Conservation (phyloP, 768 basidiomycete genomes). For the Chiua virens region DNA sequence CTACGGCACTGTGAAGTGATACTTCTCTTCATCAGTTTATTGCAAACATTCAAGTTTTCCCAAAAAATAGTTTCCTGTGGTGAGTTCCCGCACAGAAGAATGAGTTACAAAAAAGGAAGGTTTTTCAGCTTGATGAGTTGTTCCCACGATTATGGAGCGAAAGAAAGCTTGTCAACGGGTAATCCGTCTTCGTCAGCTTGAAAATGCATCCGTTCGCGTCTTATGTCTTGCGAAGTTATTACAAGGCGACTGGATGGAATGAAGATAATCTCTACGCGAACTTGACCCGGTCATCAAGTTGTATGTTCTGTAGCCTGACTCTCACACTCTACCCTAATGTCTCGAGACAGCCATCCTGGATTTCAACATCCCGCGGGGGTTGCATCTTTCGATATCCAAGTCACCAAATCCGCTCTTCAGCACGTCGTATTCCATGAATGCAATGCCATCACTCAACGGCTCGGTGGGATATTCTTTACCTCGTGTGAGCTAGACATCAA, state of each 20-base stretch:
- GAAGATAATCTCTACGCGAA: conserved; percentile 94
- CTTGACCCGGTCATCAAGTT: conserved; percentile 84
- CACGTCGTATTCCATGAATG: conserved; percentile 90
- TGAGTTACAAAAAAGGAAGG: too few relatives aligned
- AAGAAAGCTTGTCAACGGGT: too few relatives aligned
- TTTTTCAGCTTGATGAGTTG: too few relatives aligned
- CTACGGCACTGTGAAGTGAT: too few relatives aligned
- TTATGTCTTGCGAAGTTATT: conserved; percentile 87
- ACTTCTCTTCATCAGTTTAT: too few relatives aligned
- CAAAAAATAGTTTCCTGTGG: too few relatives aligned
- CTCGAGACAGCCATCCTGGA: conserved; percentile 74
- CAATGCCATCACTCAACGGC: conserved; percentile 89
- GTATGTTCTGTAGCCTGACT: conserved; percentile 42
- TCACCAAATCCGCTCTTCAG: conserved; percentile 87
- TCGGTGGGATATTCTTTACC: conserved; percentile 91
- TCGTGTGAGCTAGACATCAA: conserved; percentile 79
- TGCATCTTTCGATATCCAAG: conserved; percentile 81
- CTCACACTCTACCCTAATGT: conserved; percentile 3
- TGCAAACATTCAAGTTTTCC: too few relatives aligned
- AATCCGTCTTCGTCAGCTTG: neutral
- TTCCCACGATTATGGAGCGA: too few relatives aligned
- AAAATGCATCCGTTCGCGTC: conserved; percentile 84
- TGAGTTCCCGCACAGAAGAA: too few relatives aligned
- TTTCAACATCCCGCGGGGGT: conserved; percentile 81
- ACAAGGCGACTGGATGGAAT: conserved; percentile 93